Percentiles rank a stretch among this genome's conserved stretches.
These are phyloP conservation scores for Gillenia trifoliata DNA, from an alignment of 306 rosid species.

Conservation along the genomic window DNA sequence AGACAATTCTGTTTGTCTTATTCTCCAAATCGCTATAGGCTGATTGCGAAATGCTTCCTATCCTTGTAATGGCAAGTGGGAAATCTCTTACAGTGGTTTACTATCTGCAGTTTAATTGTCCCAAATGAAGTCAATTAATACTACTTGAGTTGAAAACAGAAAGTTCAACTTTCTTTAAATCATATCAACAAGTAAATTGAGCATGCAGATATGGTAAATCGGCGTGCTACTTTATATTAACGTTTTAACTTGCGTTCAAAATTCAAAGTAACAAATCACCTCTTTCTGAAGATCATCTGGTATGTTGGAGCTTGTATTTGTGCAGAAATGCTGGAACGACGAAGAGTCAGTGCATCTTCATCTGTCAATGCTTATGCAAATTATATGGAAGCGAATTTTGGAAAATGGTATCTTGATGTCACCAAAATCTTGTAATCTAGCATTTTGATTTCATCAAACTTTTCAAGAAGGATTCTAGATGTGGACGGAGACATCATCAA, in stretches of 20 bases:
- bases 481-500: constrained; percentile 10
- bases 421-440: constrained; percentile 30
- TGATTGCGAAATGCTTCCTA: constrained; percentile 21
- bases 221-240: no score
- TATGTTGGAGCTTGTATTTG: constrained; percentile 7
- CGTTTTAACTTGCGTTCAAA: no score
- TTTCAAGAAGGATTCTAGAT: constrained; percentile 19
- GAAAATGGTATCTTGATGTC: constrained; percentile 17
- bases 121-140: not conserved
- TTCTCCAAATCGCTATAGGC: constrained; percentile 17
- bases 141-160: no score
- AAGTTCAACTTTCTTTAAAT: no score
- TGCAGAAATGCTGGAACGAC: constrained; percentile 27
- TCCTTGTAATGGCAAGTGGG: constrained; percentile 45
- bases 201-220: no score
- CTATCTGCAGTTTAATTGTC: constrained; percentile 38
- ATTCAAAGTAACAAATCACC: constrained; percentile 36
- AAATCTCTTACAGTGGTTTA: constrained; percentile 31
- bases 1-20: constrained; percentile 10
- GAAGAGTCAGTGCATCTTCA: constrained; percentile 28
- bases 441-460: constrained; percentile 20
- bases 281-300: constrained; percentile 22
- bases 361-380: constrained; percentile 33
- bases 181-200: no score
- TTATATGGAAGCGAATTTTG: constrained; percentile 3